phyloP scores from a whole-genome alignment of 2,329 filamentous ascomycete genomes.

The Fusarium fujikuroi region DNA sequence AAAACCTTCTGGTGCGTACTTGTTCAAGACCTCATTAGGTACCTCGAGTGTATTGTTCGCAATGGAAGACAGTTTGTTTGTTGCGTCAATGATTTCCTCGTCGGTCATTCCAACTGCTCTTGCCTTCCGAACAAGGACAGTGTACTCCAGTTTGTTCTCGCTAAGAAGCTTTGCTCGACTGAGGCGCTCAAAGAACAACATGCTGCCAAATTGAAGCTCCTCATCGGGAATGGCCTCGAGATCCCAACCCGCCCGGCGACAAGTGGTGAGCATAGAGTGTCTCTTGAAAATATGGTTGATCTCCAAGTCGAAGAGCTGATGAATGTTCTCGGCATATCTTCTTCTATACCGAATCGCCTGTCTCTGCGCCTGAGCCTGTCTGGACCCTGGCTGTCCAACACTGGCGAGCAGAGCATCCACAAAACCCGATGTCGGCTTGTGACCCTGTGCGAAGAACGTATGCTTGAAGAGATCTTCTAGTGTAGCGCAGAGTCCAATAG shows the following conservation, averaged over 20 bases:
- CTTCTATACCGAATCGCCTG: neutral
- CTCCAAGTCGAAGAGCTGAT: neutral
- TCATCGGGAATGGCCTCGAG: slow-evolving; percentile 50
- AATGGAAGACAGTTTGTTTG: neutral
- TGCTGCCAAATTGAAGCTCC: slow-evolving; percentile 42
- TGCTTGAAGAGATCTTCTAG: slow-evolving; percentile 38
- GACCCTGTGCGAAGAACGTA: slow-evolving; percentile 1
- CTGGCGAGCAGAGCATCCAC: neutral
- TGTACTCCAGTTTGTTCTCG: neutral
- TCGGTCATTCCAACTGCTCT: neutral
- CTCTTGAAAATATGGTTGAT: slow-evolving; percentile 48
- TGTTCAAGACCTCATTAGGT: neutral
- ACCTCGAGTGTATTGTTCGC: neutral
- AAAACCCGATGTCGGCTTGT: neutral
- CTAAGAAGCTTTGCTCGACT: neutral
- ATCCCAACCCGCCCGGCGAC: slow-evolving; percentile 49
- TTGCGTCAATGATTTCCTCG: neutral
- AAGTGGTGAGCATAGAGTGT: slow-evolving; percentile 48
- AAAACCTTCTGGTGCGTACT: neutral
- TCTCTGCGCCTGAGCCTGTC: neutral
- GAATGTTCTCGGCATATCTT: neutral
- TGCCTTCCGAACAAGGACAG: neutral
- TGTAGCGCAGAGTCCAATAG: slow-evolving; percentile 47
- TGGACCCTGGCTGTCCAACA: neutral
- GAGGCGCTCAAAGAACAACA: slow-evolving; percentile 22